Evolutionary conservation across 257 asterid species (phyloP), one percentile per base, ranked within the genome.

Genomic region (Hygrophila difformis): DNA sequence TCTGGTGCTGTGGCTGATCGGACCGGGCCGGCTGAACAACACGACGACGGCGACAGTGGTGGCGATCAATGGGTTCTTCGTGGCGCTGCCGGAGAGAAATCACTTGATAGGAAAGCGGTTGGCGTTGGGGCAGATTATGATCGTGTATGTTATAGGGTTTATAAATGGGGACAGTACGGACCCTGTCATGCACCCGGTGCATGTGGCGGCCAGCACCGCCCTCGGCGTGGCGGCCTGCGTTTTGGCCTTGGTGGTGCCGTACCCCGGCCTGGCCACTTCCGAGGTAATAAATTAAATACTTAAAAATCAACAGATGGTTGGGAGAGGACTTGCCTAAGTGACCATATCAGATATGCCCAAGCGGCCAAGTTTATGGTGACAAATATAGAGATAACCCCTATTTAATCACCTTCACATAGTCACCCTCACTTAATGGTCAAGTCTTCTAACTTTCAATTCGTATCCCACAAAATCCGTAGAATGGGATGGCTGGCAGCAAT

Each of bases 121-220:
- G 1, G 85, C 94, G 0, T 79, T 87, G 4, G 97, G 94, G 0
- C 97, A 87, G 78, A 71, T 74, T 55, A 94, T 87, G 3, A 40
- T 87, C 2, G 73, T 76, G 3, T 87, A 87, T 15, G 83, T 70
- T 4, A 36, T 76, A 6, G 93, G 75, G 7, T 79, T 39, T 51
- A 66, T 74, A 1, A 73, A 80, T 4, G 94, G 97, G 1, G 76
- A 53, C 3, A 10, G 15, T 0, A 66, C 81, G 0, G 75, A 79
- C 5, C 68, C 85, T 13, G 16, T 79, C 0, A 75, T 75, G 94
- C 97, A 87, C 39, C 94, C 93, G 0, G 12, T 83, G 19, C 93
- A 57, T 10, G 61, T 87, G 47, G 76, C 83, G n/a, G 79, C 79
- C 19, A 87, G 97, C 70, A 87, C 93, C 12, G 83, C 81, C 41